Conservation (phyloP, 1,284 basidiomycete genomes). For the Takashimella tepidaria region DNA sequence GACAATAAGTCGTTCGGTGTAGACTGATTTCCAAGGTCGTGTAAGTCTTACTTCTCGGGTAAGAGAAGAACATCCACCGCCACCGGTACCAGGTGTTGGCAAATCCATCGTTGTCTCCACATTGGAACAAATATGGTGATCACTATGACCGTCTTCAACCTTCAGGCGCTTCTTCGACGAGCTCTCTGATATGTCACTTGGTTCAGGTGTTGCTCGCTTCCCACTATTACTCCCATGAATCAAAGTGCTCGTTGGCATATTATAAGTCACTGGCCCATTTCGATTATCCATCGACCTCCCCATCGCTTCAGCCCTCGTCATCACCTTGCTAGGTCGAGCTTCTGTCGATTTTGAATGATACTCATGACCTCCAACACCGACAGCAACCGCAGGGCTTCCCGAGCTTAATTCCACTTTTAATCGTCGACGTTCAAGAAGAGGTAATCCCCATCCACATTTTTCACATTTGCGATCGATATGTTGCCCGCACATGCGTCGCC, state of each 20-base stretch:
- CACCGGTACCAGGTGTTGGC: constrained; percentile 1
- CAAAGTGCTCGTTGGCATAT: constrained; percentile 5
- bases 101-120: constrained; percentile 6
- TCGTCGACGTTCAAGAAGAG: constrained; percentile 65
- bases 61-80: no score
- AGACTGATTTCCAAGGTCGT: constrained; percentile 95
- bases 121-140: no score
- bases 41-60: constrained; percentile 38
- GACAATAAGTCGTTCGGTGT: constrained; percentile 90
- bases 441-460: constrained; percentile 97
- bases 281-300: constrained; percentile 10
- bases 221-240: not conserved
- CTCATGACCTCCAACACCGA: constrained; percentile 38
- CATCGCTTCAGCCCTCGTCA: constrained; percentile 31
- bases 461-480: constrained; percentile 96
- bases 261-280: constrained; percentile 10
- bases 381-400: constrained; percentile 33
- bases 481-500: constrained; percentile 96
- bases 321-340: constrained; percentile 22
- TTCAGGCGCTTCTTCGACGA: constrained; percentile 18
- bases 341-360: constrained; percentile 16
- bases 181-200: not conserved
- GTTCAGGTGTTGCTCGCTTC: not conserved
- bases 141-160: constrained; percentile 17
- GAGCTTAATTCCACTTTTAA: constrained; percentile 46